Conservation (phyloP, 176 grass and related monocot species). For the Triticum dicoccoides region DNA sequence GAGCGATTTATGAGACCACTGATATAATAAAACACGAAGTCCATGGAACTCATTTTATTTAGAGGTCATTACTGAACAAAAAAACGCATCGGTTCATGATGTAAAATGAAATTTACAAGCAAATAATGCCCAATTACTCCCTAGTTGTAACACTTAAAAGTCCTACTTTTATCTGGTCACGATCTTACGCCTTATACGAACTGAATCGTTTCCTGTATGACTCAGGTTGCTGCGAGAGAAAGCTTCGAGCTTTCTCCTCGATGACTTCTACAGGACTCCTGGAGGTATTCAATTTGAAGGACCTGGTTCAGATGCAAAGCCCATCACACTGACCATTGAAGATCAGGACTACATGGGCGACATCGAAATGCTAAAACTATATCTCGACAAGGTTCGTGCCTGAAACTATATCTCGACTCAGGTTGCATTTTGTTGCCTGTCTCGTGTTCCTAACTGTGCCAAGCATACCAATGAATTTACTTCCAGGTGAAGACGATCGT, state of each 20-base stretch:
- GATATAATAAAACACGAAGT: background rate
- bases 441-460: slow-evolving; percentile 1
- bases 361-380: slow-evolving; percentile 55
- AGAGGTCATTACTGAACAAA: background rate
- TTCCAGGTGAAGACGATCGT: slow-evolving; percentile 56
- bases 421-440: background rate
- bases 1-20: background rate
- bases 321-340: slow-evolving; percentile 50
- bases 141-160: background rate
- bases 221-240: slow-evolving; percentile 55
- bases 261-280: slow-evolving; percentile 58
- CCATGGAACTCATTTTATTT: background rate
- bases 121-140: background rate
- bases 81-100: no score
- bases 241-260: slow-evolving; percentile 63
- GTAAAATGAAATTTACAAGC: background rate
- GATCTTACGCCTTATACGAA: background rate
- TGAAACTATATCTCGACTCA: background rate
- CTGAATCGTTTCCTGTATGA: background rate
- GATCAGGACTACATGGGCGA: slow-evolving; percentile 78
- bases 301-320: slow-evolving; percentile 52
- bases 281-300: slow-evolving; percentile 65
- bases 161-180: background rate
- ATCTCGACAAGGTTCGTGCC: slow-evolving; percentile 49
- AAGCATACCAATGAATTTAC: slow-evolving; percentile 8